Evolutionary conservation across 164 flowering plant genomes (phyloP), one percentile per base, ranked within the genome.

Genomic region (Aristolochia fimbriata): DNA sequence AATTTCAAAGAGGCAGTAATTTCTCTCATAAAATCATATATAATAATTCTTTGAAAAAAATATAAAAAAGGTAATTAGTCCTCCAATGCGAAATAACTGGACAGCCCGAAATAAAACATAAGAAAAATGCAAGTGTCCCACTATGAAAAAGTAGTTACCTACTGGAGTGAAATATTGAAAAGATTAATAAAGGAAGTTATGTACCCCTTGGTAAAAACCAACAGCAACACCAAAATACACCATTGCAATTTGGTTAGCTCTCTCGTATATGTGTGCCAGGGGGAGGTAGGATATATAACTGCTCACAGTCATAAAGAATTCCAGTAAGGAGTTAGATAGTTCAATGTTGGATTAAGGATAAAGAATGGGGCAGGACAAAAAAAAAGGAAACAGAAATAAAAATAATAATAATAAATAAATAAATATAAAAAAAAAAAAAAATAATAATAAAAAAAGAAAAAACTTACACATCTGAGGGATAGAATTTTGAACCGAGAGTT

Each of bases 171-270:
- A 20, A 58, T 9, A 22, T n/a, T 58, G 20, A 15, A 43, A 15
- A 58, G 47, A 13, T 4, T 9, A 59, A 17, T 15, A 27, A 49
- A 27, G 41, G 10, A 62, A 62, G 16, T 17, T 27, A 20, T 50
- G 63, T 83, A 93, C 99, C 81, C 99, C 99, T 59, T 93, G 99
- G 72, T 88, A 93, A 76, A 93, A 93, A 60, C 99, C 99, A 74
- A 85, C 72, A 22, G 99, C 96, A 76, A 67, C 79, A 30, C 99
- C 99, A 76, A 13, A 77, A 71, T 90, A 80, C 4, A 58, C 85
- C 12, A 54, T 30, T 71, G 71, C 22, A 59, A 90, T 67, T 65
- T 88, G 94, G 77, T 86, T 93, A 53, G 73, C 83, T 61, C 99
- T 75, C 73, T 93, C 99, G 66, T 79, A 93, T 52, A 93, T 93